Evolutionary conservation across 2,329 filamentous ascomycete species (phyloP), one percentile per base, ranked within the genome.

Genomic region (Orbilia blumenaviensis): DNA sequence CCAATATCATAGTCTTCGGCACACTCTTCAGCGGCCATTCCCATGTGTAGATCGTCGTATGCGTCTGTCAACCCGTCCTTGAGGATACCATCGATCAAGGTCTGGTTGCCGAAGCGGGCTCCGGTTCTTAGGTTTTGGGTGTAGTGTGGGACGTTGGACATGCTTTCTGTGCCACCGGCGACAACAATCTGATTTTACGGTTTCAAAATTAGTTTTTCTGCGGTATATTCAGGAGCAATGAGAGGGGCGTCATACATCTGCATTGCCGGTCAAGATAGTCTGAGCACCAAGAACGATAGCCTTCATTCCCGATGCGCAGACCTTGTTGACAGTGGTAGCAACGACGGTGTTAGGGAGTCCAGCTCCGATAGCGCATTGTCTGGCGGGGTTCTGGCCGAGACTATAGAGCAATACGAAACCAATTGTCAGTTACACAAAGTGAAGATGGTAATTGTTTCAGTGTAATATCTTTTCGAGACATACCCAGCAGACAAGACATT

Each of bases 81-180:
- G 81, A 97, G 88, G 79, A 99, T 89, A 80, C 93, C 94, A 82
- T 99, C 95, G 64, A 97, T 87, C 79, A 99, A 87, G 63, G 87
- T 89, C 85, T 94, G 91, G 85, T 98, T 89, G 81, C 95, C 95
- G 84, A 96, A 99, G 86, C 98, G 98, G 84, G 91, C 90, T 80
- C 95, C 95, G 79, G 85, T 91, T 83, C 95, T 92, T 80, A 97
- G 87, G 83, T 86, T 92, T 79, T 93, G 92, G 63, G 97, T 91
- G 86, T 99, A 99, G 86, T 99, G 94, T 61, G 95, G 95, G 66
- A 91, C 88, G 86, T 98, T 98, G 82, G 94, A 97, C 95, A 99
- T 99, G 86, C 93, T 97, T 87, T 99, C 95, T 80, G 94, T 90
- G 80, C 95, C 95, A 82, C 94, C 95, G 79, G 94, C 95, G 75